Conservation (phyloP, 805 yeast species). For the Myxozyma vanderwaltii region DNA sequence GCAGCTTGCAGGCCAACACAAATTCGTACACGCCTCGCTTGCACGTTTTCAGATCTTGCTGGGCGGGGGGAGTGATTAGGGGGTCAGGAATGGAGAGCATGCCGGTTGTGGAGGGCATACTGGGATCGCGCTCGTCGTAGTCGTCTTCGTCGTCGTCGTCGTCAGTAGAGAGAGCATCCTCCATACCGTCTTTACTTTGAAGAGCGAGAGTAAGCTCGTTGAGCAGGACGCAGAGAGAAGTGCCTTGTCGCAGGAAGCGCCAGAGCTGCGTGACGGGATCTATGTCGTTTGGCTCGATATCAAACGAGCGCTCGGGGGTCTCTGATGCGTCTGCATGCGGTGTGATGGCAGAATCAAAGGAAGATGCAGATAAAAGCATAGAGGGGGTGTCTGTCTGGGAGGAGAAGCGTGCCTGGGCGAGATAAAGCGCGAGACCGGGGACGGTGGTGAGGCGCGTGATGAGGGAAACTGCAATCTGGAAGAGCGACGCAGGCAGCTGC, state of each 20-base stretch:
- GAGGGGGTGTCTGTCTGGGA: constrained; percentile 30
- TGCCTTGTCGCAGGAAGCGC: constrained; percentile 86
- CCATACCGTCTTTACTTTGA: constrained; percentile 44
- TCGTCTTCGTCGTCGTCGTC: neutral
- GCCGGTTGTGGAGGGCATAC: neutral
- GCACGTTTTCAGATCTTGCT: constrained; percentile 80
- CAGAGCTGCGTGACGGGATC: constrained; percentile 94
- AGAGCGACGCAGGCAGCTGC: constrained; percentile 33
- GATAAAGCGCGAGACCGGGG: constrained; percentile 33
- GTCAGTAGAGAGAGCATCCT: neutral
- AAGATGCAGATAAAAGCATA: constrained; percentile 37
- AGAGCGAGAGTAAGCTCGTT: constrained; percentile 61
- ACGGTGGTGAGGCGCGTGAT: constrained; percentile 33
- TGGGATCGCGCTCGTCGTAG: neutral
- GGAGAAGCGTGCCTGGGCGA: constrained; percentile 24
- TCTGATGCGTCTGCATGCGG: constrained; percentile 51
- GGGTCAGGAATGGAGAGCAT: constrained; percentile 21
- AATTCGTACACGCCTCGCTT: constrained; percentile 90
- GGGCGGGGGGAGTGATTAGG: constrained; percentile 54
- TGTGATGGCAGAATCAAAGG: constrained; percentile 64
- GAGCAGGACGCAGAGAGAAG: constrained; percentile 83
- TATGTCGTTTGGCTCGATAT: constrained; percentile 57
- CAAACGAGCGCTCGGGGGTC: constrained; percentile 50
- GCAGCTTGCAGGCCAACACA: constrained; percentile 78
- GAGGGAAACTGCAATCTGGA: constrained; percentile 37